Conservation (phyloP, 2,329 filamentous ascomycete genomes). For the Byssoonygena ceratinophila region DNA sequence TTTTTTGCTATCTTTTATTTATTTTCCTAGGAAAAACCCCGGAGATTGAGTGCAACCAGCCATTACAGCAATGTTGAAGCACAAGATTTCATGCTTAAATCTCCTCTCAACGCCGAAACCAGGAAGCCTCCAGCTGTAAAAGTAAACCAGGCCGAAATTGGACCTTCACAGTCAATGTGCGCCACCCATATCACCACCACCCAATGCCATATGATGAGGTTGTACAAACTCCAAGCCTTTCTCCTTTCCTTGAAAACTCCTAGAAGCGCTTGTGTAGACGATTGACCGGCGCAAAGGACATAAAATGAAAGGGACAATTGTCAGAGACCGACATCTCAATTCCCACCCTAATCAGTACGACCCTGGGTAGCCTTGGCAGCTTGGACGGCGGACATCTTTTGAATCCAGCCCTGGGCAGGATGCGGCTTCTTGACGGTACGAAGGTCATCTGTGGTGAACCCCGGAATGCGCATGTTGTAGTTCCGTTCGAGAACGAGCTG, state of each 20-base stretch:
- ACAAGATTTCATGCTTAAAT: too few species aligned
- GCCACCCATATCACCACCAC: background rate
- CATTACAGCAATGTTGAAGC: too few species aligned
- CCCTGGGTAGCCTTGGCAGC: conserved; percentile 63
- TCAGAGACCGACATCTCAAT: background rate
- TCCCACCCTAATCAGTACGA: conserved; percentile 31
- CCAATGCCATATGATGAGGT: background rate
- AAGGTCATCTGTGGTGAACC: conserved; percentile 87
- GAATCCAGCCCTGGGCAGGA: conserved; percentile 78
- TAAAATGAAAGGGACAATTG: background rate
- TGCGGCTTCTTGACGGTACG: conserved; percentile 89
- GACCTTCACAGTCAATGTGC: background rate
- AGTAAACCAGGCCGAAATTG: too few species aligned
- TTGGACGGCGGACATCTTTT: conserved; percentile 94
- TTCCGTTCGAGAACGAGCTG: conserved; percentile 73
- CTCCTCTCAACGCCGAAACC: too few species aligned
- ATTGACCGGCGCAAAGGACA: background rate
- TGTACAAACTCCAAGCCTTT: background rate
- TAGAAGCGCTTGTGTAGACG: background rate
- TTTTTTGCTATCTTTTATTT: too few species aligned
- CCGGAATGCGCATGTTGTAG: conserved; percentile 86
- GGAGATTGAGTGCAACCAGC: too few species aligned
- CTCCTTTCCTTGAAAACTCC: background rate
- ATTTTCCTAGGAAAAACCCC: too few species aligned
- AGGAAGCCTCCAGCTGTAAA: too few species aligned